Evolutionary conservation across 768 basidiomycete genomes (phyloP), one percentile per base, ranked within the genome.

Genomic region (Jaapia argillacea): DNA sequence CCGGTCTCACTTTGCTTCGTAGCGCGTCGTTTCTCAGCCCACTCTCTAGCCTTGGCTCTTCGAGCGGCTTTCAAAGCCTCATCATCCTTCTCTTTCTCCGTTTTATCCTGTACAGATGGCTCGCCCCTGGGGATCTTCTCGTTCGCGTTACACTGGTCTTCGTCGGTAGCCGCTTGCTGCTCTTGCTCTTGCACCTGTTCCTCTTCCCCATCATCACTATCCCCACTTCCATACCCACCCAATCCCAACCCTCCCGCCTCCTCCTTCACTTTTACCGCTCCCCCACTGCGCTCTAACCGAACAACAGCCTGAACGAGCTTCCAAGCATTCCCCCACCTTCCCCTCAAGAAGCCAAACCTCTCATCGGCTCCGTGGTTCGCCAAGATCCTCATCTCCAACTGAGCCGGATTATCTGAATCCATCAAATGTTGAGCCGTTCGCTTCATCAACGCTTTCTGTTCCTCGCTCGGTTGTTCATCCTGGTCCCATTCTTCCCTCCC

Each of bases 331-430:
- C 69, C 68, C 80, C 85, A 91, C 20, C 85, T 65, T 2, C 90
- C 90, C 25, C 79, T 72, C 36, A 94, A 59, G 58, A 93, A 93
- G 1, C 81, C 76, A 54, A 96, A 93, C 4, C 85, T 72, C 36
- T 67, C 64, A 57, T 94, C 89, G 10, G 68, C 64, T 0, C 87
- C 83, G 54, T 93, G 75, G 51, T 94, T 90, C 6, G 91, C 81
- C 13, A 94, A 66, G 52, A 96, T 91, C 4, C 90, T 76, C 71
- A 91, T 79, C 58, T 92, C 89, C 20, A 94, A 70, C 49, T 90
- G 79, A 0, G 80, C 75, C 13, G 86, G 74, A 53, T 92, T 90
- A 1, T 81, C 77, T 1, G 89, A 84, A 5, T 75, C 61, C 21
- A 71, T 55, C 24, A 93, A 61, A 47, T 89, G 85, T 10, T 56